Conservation (phyloP, 2,329 filamentous ascomycete genomes). For the Ceratocystis diversiconidia region DNA sequence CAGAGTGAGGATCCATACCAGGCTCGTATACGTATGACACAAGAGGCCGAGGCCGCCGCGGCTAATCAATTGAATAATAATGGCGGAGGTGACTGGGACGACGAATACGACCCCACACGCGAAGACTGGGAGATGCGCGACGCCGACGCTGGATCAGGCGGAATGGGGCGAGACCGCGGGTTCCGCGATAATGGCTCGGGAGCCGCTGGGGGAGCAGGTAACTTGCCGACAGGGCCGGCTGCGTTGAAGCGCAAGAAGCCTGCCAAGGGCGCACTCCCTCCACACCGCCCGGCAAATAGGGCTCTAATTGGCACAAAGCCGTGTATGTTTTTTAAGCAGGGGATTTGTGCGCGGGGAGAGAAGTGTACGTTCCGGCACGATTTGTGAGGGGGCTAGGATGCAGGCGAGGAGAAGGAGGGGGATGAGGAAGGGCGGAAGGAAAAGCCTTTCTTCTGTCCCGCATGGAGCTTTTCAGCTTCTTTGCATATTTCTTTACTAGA, state of each 20-base stretch:
- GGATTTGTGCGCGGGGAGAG: slow-evolving; percentile 57
- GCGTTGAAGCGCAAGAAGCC: slow-evolving; percentile 28
- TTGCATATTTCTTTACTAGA: background rate
- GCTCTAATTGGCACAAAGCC: slow-evolving; percentile 50
- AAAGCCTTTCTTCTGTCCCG: background rate
- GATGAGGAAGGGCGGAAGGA: background rate
- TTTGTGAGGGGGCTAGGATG: background rate
- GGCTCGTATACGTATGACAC: slow-evolving; percentile 28
- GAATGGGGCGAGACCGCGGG: slow-evolving; percentile 20
- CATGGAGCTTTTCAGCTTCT: background rate
- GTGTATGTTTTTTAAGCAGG: slow-evolving; percentile 56
- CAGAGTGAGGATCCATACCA: slow-evolving; percentile 30
- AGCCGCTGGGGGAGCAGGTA: slow-evolving; percentile 20
- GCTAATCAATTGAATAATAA: slow-evolving; percentile 9
- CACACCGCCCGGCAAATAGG: slow-evolving; percentile 36
- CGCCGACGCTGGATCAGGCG: slow-evolving; percentile 3
- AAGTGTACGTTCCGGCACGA: slow-evolving; percentile 64
- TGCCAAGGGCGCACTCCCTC: slow-evolving; percentile 29
- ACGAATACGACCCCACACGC: slow-evolving; percentile 18
- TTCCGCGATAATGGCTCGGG: slow-evolving; percentile 22
- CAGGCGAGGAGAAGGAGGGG: background rate
- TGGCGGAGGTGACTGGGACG: slow-evolving; percentile 9
- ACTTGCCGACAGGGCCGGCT: slow-evolving; percentile 15
- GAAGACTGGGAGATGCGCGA: slow-evolving; percentile 18
- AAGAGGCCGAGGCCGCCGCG: slow-evolving; percentile 27